These are phyloP conservation scores for Telfairia occidentalis DNA, from an alignment of 331 rosid genomes.

Conservation along the genomic window DNA sequence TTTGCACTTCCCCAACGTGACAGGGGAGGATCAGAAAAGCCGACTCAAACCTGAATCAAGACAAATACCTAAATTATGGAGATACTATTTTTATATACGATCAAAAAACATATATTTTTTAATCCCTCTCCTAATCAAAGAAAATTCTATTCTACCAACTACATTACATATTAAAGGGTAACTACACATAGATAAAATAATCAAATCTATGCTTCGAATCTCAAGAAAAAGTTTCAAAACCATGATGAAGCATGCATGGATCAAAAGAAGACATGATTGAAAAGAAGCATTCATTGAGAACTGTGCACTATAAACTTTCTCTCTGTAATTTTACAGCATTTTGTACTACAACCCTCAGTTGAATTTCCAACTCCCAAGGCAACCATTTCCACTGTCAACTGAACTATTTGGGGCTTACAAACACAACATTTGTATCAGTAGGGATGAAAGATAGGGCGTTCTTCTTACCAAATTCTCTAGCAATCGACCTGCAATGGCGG, in stretches of 20 bases:
- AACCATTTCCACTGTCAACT: neutral
- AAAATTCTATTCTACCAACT: no score
- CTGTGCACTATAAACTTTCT: neutral
- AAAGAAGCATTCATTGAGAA: neutral
- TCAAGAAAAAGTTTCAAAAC: neutral
- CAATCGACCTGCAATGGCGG: neutral
- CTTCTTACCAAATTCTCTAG: neutral
- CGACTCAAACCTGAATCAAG: neutral
- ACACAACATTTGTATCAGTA: neutral
- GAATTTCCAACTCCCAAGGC: neutral
- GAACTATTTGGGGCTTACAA: neutral
- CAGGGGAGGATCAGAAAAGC: neutral
- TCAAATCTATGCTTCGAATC: neutral
- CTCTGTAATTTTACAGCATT: neutral
- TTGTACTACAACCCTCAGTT: neutral
- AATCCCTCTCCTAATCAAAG: neutral
- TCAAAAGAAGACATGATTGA: neutral
- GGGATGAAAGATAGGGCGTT: neutral
- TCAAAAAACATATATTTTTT: no score
- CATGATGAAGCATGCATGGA: neutral
- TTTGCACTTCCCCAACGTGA: neutral
- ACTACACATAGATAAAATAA: neutral
- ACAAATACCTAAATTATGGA: neutral
- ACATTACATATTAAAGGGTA: no score
- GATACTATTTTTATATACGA: no score